phyloP scores from a whole-genome alignment of 2,329 filamentous ascomycete species.

The Cercospora brassicicola region DNA sequence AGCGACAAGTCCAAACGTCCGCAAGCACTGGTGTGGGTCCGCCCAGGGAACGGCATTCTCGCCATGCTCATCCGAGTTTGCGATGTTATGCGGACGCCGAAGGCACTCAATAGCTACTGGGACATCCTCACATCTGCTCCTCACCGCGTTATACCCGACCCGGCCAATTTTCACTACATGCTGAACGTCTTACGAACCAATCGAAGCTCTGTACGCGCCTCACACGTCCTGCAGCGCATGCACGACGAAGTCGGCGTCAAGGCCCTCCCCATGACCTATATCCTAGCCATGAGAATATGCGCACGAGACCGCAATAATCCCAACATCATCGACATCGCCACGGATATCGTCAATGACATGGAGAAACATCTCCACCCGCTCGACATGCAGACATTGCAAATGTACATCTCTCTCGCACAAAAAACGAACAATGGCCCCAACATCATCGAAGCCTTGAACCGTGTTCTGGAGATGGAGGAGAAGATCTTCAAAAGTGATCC shows the following conservation, averaged over 20 bases:
- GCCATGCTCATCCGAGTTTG: slow-evolving; percentile 69
- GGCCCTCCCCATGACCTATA: slow-evolving; percentile 57
- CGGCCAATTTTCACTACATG: slow-evolving; percentile 67
- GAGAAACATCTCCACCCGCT: slow-evolving; percentile 45
- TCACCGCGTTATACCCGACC: slow-evolving; percentile 68
- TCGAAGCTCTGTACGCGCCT: slow-evolving; percentile 63
- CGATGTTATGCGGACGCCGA: slow-evolving; percentile 59
- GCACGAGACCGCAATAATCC: slow-evolving; percentile 73
- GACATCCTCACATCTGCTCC: slow-evolving; percentile 61
- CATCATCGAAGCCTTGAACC: slow-evolving; percentile 32
- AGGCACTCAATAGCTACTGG: slow-evolving; percentile 76
- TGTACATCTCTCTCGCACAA: slow-evolving; percentile 60
- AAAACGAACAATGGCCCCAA: slow-evolving; percentile 39
- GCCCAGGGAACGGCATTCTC: slow-evolving; percentile 59
- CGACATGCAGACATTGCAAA: slow-evolving; percentile 54
- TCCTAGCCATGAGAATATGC: slow-evolving; percentile 72
- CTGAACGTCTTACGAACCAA: slow-evolving; percentile 66
- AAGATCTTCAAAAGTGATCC: not conserved
- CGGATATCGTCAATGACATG: slow-evolving; percentile 66
- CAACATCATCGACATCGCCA: slow-evolving; percentile 66
- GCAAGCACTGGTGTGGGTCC: slow-evolving; percentile 43
- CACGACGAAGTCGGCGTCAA: slow-evolving; percentile 32
- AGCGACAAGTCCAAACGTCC: slow-evolving; percentile 15
- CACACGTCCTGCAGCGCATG: slow-evolving; percentile 55
- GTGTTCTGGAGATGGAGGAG: slow-evolving; percentile 28